These are phyloP conservation scores for Toxoplasma gondii DNA, from an alignment of 169 alveolate species.

Conservation along the genomic window DNA sequence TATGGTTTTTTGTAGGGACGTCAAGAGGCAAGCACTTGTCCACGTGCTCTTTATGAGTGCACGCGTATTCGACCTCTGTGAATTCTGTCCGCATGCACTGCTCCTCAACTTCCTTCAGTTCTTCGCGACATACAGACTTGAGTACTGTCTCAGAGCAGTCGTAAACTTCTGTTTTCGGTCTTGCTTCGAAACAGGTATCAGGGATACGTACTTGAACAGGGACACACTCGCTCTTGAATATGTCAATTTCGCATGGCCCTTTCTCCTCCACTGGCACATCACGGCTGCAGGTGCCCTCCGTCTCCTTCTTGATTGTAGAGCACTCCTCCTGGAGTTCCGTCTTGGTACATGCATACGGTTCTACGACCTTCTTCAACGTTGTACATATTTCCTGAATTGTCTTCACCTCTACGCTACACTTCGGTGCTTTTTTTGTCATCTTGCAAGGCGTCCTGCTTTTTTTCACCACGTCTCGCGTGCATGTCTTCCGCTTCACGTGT, in stretches of 20 bases:
- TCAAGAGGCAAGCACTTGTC: slow-evolving; percentile 16
- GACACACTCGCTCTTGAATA: slow-evolving; percentile 32
- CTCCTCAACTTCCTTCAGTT: slow-evolving; percentile 6
- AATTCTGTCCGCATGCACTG: slow-evolving; percentile 26
- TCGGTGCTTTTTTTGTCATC: neutral
- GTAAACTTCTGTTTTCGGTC: slow-evolving; percentile 39
- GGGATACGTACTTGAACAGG: slow-evolving; percentile 34
- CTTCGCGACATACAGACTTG: neutral
- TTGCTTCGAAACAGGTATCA: slow-evolving; percentile 19
- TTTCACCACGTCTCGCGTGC: slow-evolving; percentile 22
- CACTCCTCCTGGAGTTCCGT: slow-evolving; percentile 28
- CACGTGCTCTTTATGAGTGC: slow-evolving; percentile 4
- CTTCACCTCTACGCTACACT: neutral
- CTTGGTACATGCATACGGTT: slow-evolving; percentile 38
- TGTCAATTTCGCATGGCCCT: slow-evolving; percentile 33
- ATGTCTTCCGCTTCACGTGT: slow-evolving; percentile 35
- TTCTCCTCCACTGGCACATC: slow-evolving; percentile 39
- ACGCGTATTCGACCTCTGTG: slow-evolving; percentile 25
- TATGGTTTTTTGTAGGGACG: neutral
- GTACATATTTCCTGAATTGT: slow-evolving; percentile 13
- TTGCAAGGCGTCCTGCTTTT: slow-evolving; percentile 1
- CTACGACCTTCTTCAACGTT: slow-evolving; percentile 11
- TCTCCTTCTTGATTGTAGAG: neutral
- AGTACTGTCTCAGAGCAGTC: slow-evolving; percentile 16
- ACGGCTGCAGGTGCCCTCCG: slow-evolving; percentile 26